Base-by-base conservation (phyloP, 164 flowering plant species). In the Sextonia rubra region DNA sequence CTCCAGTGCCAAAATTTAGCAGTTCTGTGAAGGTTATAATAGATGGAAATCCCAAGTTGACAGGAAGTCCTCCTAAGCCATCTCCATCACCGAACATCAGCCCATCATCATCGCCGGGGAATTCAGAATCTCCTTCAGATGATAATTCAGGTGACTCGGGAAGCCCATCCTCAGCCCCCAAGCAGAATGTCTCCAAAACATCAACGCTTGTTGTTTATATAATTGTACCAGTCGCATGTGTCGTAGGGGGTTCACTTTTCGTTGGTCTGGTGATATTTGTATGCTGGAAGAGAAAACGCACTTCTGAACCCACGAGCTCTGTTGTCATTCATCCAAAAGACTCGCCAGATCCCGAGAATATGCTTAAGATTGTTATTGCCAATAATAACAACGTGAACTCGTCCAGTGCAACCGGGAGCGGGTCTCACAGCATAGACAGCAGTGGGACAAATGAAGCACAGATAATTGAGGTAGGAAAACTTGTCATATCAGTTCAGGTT, bases 1-100 rank as follows among this genome's bases (percentile, higher is more conserved):
- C 92, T 52, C 97, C 97, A 60, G 58, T 90, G 29, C 97, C 97
- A 0, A 66, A 75, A 63, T 89, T 92, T 52, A 71, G 37, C 62
- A 70, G 61, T 15, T 68, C 73, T 63, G 88, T 89, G 69, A 84
- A 70, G 76, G 49, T 92, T 17, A 22, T 80, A 12, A 64, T 52
- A 26, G 83, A 79, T 64, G 86, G 89, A 47, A 92, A 90, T 77
- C 82, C 88, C 29, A 74, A 75, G 26, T 62, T 90, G 17, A 66
- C 58, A 14, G 58, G 60, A 69, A 73, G 66, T 23, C 69, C 62
- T 49, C 26, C 78, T 27, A 22, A 1, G 1, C 77, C 84, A 9
- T 29, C 83, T 58, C 67, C 78, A 49, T 68, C 78, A 25, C 18
- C 67, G 27, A 12, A n/a, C 1, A 32, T 30, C 26, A 64, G 29